A percentile compares a stretch with the other conserved stretches of the same genome.
Conservation (phyloP, 2,329 filamentous ascomycete genomes). For the Colletotrichum liaoningense region DNA sequence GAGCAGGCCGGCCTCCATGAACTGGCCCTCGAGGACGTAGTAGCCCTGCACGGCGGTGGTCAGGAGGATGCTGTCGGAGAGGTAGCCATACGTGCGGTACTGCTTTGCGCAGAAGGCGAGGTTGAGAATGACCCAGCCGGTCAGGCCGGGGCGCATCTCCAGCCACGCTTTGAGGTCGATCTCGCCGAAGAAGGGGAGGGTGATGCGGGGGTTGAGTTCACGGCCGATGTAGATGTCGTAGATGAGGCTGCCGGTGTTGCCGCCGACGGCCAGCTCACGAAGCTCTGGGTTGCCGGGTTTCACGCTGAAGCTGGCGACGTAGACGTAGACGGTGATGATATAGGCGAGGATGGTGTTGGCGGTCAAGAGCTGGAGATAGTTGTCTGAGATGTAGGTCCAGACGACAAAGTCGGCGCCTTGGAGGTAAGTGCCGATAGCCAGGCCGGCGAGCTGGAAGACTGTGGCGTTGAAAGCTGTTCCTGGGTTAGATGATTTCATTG, state of each 20-base stretch:
- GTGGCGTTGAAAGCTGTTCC: slow-evolving; percentile 16
- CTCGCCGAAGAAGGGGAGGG: slow-evolving; percentile 71
- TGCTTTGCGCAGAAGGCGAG: slow-evolving; percentile 76
- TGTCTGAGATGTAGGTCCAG: slow-evolving; percentile 80
- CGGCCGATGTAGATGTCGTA: slow-evolving; percentile 85
- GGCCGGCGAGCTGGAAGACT: slow-evolving; percentile 21
- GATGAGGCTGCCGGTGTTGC: slow-evolving; percentile 73
- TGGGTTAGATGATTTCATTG: not conserved
- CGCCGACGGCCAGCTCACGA: slow-evolving; percentile 75
- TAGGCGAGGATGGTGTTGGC: slow-evolving; percentile 73
- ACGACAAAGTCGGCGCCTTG: slow-evolving; percentile 74
- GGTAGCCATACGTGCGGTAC: slow-evolving; percentile 74
- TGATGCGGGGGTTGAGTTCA: slow-evolving; percentile 77
- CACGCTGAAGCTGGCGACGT: slow-evolving; percentile 73
- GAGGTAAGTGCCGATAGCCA: slow-evolving; percentile 68
- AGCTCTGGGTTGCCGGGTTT: slow-evolving; percentile 68
- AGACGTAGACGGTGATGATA: slow-evolving; percentile 70
- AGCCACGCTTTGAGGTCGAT: slow-evolving; percentile 79
- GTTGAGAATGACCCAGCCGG: slow-evolving; percentile 77
- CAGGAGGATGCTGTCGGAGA: slow-evolving; percentile 77
- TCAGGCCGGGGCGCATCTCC: slow-evolving; percentile 77
- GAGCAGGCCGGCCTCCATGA: slow-evolving; percentile 77
- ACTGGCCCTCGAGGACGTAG: slow-evolving; percentile 76
- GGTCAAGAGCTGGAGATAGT: slow-evolving; percentile 75
- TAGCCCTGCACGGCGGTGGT: slow-evolving; percentile 72